Percentiles rank a stretch among this genome's conserved stretches.
phyloP scores from a whole-genome alignment of 441 rosid genomes.

The Gossypium gossypioides region DNA sequence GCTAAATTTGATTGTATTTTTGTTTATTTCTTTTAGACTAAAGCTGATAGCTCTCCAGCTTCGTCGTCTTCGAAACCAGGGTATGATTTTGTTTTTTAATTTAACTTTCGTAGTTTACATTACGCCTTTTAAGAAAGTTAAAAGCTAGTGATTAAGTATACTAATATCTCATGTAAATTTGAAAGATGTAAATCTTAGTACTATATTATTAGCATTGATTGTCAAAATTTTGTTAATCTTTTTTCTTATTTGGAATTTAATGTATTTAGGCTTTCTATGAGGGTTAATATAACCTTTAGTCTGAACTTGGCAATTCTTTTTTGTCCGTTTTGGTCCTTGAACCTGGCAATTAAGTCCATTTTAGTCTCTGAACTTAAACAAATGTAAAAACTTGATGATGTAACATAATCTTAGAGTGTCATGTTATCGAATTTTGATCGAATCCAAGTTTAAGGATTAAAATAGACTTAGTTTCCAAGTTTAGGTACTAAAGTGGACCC shows the following conservation, averaged over 20 bases:
- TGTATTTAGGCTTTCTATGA: background rate
- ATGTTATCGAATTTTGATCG: too few relatives aligned
- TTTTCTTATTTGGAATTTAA: background rate
- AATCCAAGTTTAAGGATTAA: too few relatives aligned
- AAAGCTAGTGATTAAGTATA: background rate
- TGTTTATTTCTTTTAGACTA: constrained; percentile 30
- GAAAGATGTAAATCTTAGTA: background rate
- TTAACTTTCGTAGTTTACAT: background rate
- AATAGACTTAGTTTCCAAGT: too few relatives aligned
- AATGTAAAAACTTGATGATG: too few relatives aligned
- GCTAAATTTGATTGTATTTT: background rate
- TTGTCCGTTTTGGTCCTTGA: too few relatives aligned
- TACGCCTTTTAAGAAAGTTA: background rate
- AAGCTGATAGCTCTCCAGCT: constrained; percentile 35
- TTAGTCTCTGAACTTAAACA: too few relatives aligned
- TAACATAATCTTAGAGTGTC: too few relatives aligned
- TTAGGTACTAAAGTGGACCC: too few relatives aligned
- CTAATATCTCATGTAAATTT: background rate
- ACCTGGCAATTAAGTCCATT: too few relatives aligned
- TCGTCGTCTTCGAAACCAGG: constrained; percentile 51
- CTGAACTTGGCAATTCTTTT: too few relatives aligned
- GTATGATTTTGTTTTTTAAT: constrained; percentile 20
- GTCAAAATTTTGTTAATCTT: background rate
- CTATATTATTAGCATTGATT: background rate
- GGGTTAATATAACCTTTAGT: too few relatives aligned